Conservation (phyloP, 345 rosid genomes). For the Capsella bursapastoris region DNA sequence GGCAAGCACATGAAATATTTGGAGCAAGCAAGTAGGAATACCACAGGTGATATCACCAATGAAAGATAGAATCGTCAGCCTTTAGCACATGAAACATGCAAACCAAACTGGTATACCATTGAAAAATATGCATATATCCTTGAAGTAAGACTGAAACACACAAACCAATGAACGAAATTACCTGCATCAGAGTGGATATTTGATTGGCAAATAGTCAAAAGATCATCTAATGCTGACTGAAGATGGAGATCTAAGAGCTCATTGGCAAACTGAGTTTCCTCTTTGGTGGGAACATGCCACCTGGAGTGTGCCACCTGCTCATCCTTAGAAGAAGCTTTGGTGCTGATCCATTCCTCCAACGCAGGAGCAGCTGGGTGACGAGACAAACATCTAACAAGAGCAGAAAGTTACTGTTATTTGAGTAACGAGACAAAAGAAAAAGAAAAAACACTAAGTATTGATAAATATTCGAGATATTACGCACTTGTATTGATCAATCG, state of each 20-base stretch:
- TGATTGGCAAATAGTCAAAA: conserved; percentile 75
- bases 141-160: conserved; percentile 29
- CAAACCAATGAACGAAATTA: conserved; percentile 38
- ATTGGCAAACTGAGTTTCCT: conserved; percentile 94
- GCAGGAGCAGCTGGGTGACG: conserved; percentile 79
- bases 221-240: conserved; percentile 85
- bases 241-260: conserved; percentile 91
- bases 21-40: conserved; percentile 28
- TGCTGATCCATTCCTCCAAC: conserved; percentile 93
- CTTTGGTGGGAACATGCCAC: conserved; percentile 90
- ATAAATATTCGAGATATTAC: conserved; percentile 33
- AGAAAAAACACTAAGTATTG: neutral
- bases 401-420: conserved; percentile 37
- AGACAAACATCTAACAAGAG: conserved; percentile 62
- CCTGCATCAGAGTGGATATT: conserved; percentile 87
- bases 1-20: conserved; percentile 24
- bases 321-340: conserved; percentile 70
- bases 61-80: conserved; percentile 26
- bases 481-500: conserved; percentile 88
- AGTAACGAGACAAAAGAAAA: conserved; percentile 11
- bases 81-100: conserved; percentile 30
- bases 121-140: neutral
- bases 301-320: conserved; percentile 57
- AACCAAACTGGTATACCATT: conserved; percentile 4
- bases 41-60: conserved; percentile 12